Conservation (phyloP, 768 basidiomycete genomes). For the Hypsizygus marmoreus region DNA sequence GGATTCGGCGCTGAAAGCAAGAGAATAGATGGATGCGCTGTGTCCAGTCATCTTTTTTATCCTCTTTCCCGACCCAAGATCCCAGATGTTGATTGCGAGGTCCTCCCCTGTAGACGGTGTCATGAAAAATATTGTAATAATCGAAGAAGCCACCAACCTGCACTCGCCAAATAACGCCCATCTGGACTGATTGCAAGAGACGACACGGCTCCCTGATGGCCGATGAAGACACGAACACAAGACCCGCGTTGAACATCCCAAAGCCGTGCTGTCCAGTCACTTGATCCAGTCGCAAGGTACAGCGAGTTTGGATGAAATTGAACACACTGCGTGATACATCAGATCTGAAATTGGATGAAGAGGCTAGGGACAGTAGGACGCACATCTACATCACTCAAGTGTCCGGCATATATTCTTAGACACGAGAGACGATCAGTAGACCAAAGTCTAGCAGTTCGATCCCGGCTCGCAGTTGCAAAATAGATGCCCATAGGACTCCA, state of each 20-base stretch:
- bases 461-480: constrained; percentile 94
- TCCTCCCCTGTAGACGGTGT: constrained; percentile 66
- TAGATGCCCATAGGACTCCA: constrained; percentile 99
- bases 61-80: constrained; percentile 89
- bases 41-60: constrained; percentile 98
- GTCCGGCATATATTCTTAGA: constrained; percentile 91
- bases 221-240: constrained; percentile 93
- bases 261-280: constrained; percentile 91
- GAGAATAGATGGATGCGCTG: constrained; percentile 82
- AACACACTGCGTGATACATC: constrained; percentile 73
- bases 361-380: constrained; percentile 32
- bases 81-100: constrained; percentile 94
- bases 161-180: constrained; percentile 90
- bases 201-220: constrained; percentile 88
- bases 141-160: constrained; percentile 47
- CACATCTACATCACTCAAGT: constrained; percentile 96
- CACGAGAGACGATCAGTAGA: constrained; percentile 88
- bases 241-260: constrained; percentile 98
- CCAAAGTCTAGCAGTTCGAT: constrained; percentile 95
- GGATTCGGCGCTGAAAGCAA: constrained; percentile 92
- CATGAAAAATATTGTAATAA: not conserved
- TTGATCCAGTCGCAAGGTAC: constrained; percentile 96
- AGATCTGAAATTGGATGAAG: constrained; percentile 4
- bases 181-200: constrained; percentile 90
- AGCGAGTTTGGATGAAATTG: constrained; percentile 97